phyloP scores from a whole-genome alignment of 2,329 filamentous ascomycete genomes.

The Epichloe amarillans region DNA sequence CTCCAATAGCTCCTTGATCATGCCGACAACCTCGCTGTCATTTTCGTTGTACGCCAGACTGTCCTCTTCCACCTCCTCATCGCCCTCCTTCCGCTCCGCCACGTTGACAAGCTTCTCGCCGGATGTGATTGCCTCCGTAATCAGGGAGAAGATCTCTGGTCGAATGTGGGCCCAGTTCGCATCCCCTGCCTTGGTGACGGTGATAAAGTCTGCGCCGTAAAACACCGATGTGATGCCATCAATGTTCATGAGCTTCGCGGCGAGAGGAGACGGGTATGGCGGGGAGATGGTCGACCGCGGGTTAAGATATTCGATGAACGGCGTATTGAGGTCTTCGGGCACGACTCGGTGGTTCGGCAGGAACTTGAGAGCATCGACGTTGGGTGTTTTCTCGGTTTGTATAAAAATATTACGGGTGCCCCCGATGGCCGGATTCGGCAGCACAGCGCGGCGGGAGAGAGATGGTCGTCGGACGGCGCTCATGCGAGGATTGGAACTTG shows the following conservation, averaged over 20 bases:
- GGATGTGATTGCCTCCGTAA: slow-evolving; percentile 80
- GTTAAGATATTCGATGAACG: slow-evolving; percentile 84
- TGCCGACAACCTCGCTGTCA: slow-evolving; percentile 86
- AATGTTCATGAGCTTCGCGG: slow-evolving; percentile 79
- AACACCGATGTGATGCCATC: slow-evolving; percentile 93
- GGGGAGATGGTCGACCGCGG: slow-evolving; percentile 79
- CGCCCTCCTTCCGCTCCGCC: slow-evolving; percentile 45
- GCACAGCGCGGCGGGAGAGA: slow-evolving; percentile 5
- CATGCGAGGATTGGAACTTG: background rate
- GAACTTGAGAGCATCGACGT: slow-evolving; percentile 93
- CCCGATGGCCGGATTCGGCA: slow-evolving; percentile 7
- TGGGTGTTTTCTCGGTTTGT: slow-evolving; percentile 89
- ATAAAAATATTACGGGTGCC: slow-evolving; percentile 78
- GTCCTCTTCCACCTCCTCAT: slow-evolving; percentile 39
- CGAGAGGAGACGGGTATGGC: slow-evolving; percentile 81
- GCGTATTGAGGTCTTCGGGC: slow-evolving; percentile 55
- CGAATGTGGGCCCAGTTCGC: slow-evolving; percentile 91
- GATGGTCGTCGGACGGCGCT: slow-evolving; percentile 6
- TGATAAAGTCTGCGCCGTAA: slow-evolving; percentile 92
- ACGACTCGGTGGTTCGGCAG: slow-evolving; percentile 80
- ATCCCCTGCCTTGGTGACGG: slow-evolving; percentile 78
- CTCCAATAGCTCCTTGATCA: slow-evolving; percentile 97
- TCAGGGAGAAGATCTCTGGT: slow-evolving; percentile 87
- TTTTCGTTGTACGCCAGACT: slow-evolving; percentile 75
- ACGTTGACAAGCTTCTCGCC: slow-evolving; percentile 71